Base-by-base conservation (phyloP, 208 protist species). In the Crithidia acanthocephali region DNA sequence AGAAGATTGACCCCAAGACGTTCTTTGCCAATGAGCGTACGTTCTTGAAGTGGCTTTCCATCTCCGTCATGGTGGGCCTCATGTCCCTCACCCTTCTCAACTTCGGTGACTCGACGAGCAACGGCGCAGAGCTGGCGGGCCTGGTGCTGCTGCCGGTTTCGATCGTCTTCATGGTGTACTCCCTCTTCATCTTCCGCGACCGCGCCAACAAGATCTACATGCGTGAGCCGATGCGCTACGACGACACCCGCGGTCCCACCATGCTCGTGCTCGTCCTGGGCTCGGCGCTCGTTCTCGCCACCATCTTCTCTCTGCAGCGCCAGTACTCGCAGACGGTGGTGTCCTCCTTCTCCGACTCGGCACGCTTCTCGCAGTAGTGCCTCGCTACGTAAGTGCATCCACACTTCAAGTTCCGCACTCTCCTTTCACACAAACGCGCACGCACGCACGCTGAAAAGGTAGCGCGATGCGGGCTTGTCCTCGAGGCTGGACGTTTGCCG, bases 1-100 rank as follows among this genome's bases (percentile, higher is more conserved):
- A 95, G 76, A 96, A 96, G 70, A 93, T 97, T 66, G 93, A 97
- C 65, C 93, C 93, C 32, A 97, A 97, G 77, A 96, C 91, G 1
- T 97, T 95, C 68, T 94, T 97, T 64, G 93, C 93, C 9, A 97
- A 97, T 69, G 93, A 97, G 83, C 82, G 93, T 60, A 97, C 93
- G 7, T 97, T 97, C 70, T 74, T 97, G 57, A 96, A 96, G 72
- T 97, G 93, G 93, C 82, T 97, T 15, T 93, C 86, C 25, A 97
- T 97, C 56, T 95, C 89, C 22, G 88, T 93, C 6, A 90, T 96
- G 87, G 74, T 96, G 0, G 92, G 92, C 6, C 77, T 95, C 71
- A 96, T 96, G 92, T 91, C 87, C 1, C 75, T 96, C 52, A 95
- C 89, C 0, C 71, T 96, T 50, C 70, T 96, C 56, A 93, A 90